These are phyloP conservation scores for Mentha longifolia DNA, from an alignment of 257 asterid genomes.

Conservation along the genomic window DNA sequence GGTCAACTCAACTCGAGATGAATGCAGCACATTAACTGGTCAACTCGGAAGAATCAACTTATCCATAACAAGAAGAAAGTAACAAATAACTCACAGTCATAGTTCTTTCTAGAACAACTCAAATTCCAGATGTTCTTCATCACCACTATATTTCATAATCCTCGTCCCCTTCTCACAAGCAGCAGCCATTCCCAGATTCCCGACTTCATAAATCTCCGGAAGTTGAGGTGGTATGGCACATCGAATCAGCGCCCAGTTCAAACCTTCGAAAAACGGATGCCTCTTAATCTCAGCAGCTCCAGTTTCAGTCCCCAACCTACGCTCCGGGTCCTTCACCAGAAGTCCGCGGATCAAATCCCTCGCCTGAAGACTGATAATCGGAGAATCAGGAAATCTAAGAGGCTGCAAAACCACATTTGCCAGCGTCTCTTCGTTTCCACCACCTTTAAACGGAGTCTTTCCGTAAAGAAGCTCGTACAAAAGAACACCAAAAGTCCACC, in stretches of 20 bases:
- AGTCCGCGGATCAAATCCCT: conserved; percentile 69
- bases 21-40: not conserved
- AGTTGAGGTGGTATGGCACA: conserved; percentile 67
- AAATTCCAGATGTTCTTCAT: conserved; percentile 44
- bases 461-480: conserved; percentile 74
- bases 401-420: conserved; percentile 56
- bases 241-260: conserved; percentile 76
- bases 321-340: conserved; percentile 65
- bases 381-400: conserved; percentile 62
- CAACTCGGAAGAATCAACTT: not conserved
- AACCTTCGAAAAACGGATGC: conserved; percentile 70
- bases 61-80: not conserved
- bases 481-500: conserved; percentile 80
- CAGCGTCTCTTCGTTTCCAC: conserved; percentile 64
- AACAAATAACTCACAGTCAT: not conserved
- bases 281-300: conserved; percentile 80
- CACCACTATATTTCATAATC: conserved; percentile 28
- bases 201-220: conserved; percentile 50
- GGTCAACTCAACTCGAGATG: not conserved
- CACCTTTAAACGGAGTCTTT: conserved; percentile 71
- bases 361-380: conserved; percentile 67
- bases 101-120: conserved; percentile 40
- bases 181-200: conserved; percentile 29
- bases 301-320: conserved; percentile 59
- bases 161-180: conserved; percentile 33